Evolutionary conservation across 352 stramenopile genomes (phyloP).

Genomic region (Globisporangium spiculum): DNA sequence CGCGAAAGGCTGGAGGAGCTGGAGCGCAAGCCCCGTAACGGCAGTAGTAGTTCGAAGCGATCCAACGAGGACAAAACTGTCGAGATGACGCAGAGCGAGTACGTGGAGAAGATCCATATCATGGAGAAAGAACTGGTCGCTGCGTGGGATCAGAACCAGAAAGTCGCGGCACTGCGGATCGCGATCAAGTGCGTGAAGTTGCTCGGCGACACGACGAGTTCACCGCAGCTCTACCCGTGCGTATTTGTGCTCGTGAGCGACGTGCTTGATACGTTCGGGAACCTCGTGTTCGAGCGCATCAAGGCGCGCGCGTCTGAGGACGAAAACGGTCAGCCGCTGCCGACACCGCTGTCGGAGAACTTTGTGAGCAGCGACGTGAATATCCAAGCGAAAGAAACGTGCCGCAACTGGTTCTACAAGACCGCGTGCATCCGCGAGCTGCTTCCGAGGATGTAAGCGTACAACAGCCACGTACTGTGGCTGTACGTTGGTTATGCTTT

Average conservation of each 20-base stretch:
- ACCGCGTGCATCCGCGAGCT: constrained; percentile 91
- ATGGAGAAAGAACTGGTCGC: constrained; percentile 67
- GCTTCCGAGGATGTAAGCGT: constrained; percentile 80
- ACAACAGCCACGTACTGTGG: constrained; percentile 2
- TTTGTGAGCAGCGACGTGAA: constrained; percentile 84
- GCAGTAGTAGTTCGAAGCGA: constrained; percentile 4
- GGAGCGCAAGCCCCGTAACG: constrained; percentile 28
- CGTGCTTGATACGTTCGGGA: constrained; percentile 84
- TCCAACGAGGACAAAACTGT: constrained; percentile 36
- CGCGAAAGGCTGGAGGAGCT: constrained; percentile 67
- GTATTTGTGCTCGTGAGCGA: constrained; percentile 89
- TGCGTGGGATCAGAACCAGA: constrained; percentile 84
- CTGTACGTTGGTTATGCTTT: background rate
- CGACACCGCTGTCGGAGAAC: constrained; percentile 46
- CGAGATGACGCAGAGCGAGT: constrained; percentile 84
- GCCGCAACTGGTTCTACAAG: constrained; percentile 95
- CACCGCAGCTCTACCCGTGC: constrained; percentile 85
- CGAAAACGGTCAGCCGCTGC: constrained; percentile 52
- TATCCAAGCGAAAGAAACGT: constrained; percentile 88
- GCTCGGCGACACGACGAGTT: constrained; percentile 69
- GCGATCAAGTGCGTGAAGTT: constrained; percentile 91
- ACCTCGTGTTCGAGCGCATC: constrained; percentile 86
- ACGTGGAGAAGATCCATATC: constrained; percentile 70
- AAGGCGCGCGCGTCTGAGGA: constrained; percentile 57
- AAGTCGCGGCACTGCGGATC: constrained; percentile 86